Evolutionary conservation across 352 stramenopile species (phyloP), one percentile per base, ranked within the genome.

Genomic region (Pythium volutum): DNA sequence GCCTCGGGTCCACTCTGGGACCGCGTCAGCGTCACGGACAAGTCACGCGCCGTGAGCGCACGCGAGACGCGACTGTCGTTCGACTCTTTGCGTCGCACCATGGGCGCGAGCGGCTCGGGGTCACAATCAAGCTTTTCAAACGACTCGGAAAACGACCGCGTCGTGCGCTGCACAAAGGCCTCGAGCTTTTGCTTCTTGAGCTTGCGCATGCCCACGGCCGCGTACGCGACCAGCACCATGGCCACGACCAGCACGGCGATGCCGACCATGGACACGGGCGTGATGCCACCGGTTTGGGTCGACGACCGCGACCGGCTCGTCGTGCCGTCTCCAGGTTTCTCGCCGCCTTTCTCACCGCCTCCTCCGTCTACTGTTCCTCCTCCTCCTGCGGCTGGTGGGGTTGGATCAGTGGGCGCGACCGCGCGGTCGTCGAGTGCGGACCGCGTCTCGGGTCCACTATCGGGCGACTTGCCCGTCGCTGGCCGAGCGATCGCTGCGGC

Each of bases 221-320:
- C 38, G 57, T 64, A 64, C 9, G 38, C 57, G 3, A 64, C 48
- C 1, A 64, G 46, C 12, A 64, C 22, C 6, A 64, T 1, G 8
- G 56, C 33, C 6, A 64, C 14, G 20, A 49, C 57, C 15, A 58
- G 18, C 22, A 41, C 57, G 5, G 43, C 27, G n/a, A 58, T 48
- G 12, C 48, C 48, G 22, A 64, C 16, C 48, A 58, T 53, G 2
- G 57, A 52, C 14, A 64, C 22, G 3, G 48, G 51, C 38, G 56
- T 31, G 27, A 47, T 54, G 39, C 56, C 34, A 23, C 57, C 38
- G 25, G 1, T 36, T 9, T 29, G 25, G 34, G 33, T 49, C 20
- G 25, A 42, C 6, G 57, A 29, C 34, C 36, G n/a, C 53, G 18
- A 16, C 5, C 20, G 39, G 8, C 22, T 36, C 8, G 31, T 36